Base-by-base conservation (phyloP, 805 yeast genomes). In the Clavispora santaluciae region DNA sequence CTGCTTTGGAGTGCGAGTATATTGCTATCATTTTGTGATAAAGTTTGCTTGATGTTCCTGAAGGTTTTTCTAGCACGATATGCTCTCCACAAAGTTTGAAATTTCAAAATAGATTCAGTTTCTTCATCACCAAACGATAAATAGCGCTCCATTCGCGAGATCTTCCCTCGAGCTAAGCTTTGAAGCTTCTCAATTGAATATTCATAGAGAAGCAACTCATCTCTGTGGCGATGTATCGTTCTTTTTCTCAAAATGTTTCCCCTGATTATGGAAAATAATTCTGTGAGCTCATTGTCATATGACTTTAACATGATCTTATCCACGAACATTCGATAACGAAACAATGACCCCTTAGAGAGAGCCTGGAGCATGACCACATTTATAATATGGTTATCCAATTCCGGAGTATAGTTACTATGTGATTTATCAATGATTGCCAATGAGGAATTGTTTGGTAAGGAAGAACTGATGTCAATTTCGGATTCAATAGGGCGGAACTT, bases 271-370 rank as follows among this genome's bases (percentile, higher is more conserved):
- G 83, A 63, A 50, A 78, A 79, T 16, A 83, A 61, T 8, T 54
- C 57, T 2, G 72, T 59, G 17, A 83, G 49, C 49, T 75, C 77
- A 10, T 72, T 74, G 6, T 70, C 71, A 50, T 76, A 78, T 1
- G 85, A 73, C 43, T 72, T 75, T 22, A 85, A 55, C 67, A 84
- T 72, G 44, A 81, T 81, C 42, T 71, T 72, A 49, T 76, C 75
- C 25, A 85, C 83, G 57, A 79, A 80, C 64, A 81, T 66, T 16
- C 65, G 63, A 55, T 81, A 85, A 39, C 96, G 72, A 41, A 76
- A 64, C 30, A 78, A 67, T 0, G 86, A 79, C 15, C 93, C 95
- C 49, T 87, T 68, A 13, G 86, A 73, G 18, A 80, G 61, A 0
- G 93, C 77, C 57, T 89, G 96, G 13, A 89, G 63, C 41, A 63